A percentile compares a stretch with the other conserved stretches of the same genome.
These are phyloP conservation scores for Sclerotinia subarctica DNA, from an alignment of 2,329 filamentous ascomycete genomes.

Conservation along the genomic window DNA sequence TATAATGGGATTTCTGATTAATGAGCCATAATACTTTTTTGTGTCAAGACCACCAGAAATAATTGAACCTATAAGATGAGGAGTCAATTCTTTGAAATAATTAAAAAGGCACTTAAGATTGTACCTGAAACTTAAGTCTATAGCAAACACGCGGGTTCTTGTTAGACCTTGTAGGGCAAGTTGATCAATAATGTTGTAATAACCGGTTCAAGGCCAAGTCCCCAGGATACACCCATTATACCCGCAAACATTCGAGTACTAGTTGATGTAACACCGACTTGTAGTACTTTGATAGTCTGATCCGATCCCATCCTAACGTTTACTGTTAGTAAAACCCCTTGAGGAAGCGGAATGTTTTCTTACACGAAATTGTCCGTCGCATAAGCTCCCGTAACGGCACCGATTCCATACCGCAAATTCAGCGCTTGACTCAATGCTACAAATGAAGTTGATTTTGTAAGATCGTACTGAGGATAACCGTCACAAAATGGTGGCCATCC, in stretches of 20 bases:
- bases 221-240: slow-evolving; percentile 23
- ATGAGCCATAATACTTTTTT: slow-evolving; percentile 26
- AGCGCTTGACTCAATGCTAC: background rate
- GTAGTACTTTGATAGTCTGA: slow-evolving; percentile 13
- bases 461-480: slow-evolving; percentile 8
- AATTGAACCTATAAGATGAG: slow-evolving; percentile 23
- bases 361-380: slow-evolving; percentile 15
- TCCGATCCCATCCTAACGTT: slow-evolving; percentile 7
- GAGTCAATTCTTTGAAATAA: background rate
- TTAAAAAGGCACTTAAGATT: background rate
- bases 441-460: slow-evolving; percentile 5
- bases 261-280: slow-evolving; percentile 20
- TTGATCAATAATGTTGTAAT: slow-evolving; percentile 25
- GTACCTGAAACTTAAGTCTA: slow-evolving; percentile 25
- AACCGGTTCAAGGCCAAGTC: slow-evolving; percentile 20
- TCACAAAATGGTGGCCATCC: slow-evolving; percentile 16
- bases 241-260: slow-evolving; percentile 17
- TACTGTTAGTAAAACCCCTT: background rate
- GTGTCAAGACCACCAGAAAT: slow-evolving; percentile 31
- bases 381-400: slow-evolving; percentile 13
- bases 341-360: background rate
- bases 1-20: slow-evolving; percentile 27
- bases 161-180: slow-evolving; percentile 25
- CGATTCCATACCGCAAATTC: slow-evolving; percentile 14
- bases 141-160: slow-evolving; percentile 28